Conservation (phyloP, 1,284 basidiomycete genomes). For the Boletus calvinii region DNA sequence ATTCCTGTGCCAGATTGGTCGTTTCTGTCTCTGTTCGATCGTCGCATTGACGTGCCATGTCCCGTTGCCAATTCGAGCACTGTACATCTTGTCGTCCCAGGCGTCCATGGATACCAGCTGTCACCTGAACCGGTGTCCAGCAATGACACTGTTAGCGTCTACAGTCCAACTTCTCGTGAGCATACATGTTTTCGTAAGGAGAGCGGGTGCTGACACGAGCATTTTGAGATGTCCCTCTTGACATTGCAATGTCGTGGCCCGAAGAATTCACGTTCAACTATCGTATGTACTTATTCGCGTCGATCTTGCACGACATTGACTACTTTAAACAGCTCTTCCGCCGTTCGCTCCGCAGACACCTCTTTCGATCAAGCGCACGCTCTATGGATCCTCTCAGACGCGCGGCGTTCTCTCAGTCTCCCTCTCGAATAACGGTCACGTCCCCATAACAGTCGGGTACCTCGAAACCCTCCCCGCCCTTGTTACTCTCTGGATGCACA, state of each 20-base stretch:
- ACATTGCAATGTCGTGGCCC: slow-evolving; percentile 58
- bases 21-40: slow-evolving; percentile 71
- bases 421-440: slow-evolving; percentile 63
- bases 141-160: slow-evolving; percentile 42
- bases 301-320: not conserved
- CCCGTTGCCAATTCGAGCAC: slow-evolving; percentile 56
- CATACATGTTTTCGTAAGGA: slow-evolving; percentile 4
- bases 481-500: slow-evolving; percentile 86
- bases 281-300: slow-evolving; percentile 41
- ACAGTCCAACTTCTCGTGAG: slow-evolving; percentile 49
- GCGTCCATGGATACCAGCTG: slow-evolving; percentile 42
- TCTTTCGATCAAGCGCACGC: slow-evolving; percentile 68
- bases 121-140: slow-evolving; percentile 46
- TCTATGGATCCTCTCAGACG: slow-evolving; percentile 77
- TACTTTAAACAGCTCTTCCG: slow-evolving; percentile 26
- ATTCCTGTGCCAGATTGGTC: slow-evolving; percentile 73
- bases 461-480: slow-evolving; percentile 95
- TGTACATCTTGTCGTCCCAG: slow-evolving; percentile 50
- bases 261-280: slow-evolving; percentile 52
- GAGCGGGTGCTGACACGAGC: not conserved
- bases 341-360: slow-evolving; percentile 35
- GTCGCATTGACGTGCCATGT: slow-evolving; percentile 60
- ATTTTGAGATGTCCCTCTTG: slow-evolving; percentile 39
- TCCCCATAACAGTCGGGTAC: slow-evolving; percentile 60
- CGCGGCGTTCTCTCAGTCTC: slow-evolving; percentile 70